These are phyloP conservation scores for Strobilomyces confusus DNA, from an alignment of 768 basidiomycete genomes.

Conservation along the genomic window DNA sequence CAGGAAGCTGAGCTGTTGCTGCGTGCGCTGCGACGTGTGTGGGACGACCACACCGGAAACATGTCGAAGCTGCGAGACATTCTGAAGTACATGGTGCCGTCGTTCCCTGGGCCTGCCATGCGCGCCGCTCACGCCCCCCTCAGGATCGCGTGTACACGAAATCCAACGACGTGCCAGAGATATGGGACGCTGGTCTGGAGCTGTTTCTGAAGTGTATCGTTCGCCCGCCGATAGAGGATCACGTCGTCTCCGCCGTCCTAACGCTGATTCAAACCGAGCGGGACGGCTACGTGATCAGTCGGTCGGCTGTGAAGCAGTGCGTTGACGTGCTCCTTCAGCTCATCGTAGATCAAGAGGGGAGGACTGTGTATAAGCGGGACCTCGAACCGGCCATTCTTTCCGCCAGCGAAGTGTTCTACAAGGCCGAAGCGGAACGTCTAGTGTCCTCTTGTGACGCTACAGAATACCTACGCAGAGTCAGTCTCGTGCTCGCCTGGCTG, in stretches of 20 bases:
- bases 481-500: conserved; percentile 23
- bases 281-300: conserved; percentile 85
- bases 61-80: conserved; percentile 88
- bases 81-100: conserved; percentile 89
- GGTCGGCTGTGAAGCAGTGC: conserved; percentile 86
- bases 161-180: conserved; percentile 69
- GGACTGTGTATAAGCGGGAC: conserved; percentile 74
- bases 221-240: conserved; percentile 74
- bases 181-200: conserved; percentile 75
- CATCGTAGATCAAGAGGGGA: conserved; percentile 42
- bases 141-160: conserved; percentile 91
- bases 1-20: conserved; percentile 84
- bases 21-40: conserved; percentile 77
- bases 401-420: conserved; percentile 79
- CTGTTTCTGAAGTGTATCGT: conserved; percentile 85
- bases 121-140: conserved; percentile 14
- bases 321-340: conserved; percentile 81
- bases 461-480: conserved; percentile 75
- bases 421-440: conserved; percentile 64
- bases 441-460: conserved; percentile 74
- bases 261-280: conserved; percentile 88
- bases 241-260: conserved; percentile 78
- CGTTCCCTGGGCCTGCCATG: not conserved
- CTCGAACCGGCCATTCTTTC: conserved; percentile 79
- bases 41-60: conserved; percentile 90